Evolutionary conservation across 805 yeast genomes (phyloP).

Genomic region (Lachancea kluyveri): DNA sequence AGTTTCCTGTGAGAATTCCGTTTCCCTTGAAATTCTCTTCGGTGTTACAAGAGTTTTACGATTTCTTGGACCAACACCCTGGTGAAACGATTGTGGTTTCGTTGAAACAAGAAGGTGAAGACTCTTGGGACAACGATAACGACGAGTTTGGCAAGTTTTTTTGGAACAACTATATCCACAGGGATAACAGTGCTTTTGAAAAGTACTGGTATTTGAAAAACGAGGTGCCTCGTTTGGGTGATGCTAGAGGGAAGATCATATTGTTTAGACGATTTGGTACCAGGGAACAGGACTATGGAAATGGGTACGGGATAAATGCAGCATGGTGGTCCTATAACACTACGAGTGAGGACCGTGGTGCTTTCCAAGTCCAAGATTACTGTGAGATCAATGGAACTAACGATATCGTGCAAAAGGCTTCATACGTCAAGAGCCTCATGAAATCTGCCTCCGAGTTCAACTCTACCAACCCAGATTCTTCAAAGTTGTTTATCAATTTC

Average conservation of each 20-base stretch:
- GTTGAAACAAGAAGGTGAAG: constrained; percentile 68
- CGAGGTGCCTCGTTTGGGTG: constrained; percentile 51
- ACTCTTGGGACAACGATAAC: constrained; percentile 52
- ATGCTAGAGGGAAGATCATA: constrained; percentile 59
- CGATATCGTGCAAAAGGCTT: constrained; percentile 52
- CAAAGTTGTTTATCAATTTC: constrained; percentile 63
- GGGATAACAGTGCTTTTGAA: constrained; percentile 33
- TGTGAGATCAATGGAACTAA: constrained; percentile 51
- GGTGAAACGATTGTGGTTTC: constrained; percentile 63
- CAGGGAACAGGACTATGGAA: constrained; percentile 17
- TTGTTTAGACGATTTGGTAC: constrained; percentile 66
- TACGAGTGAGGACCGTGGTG: constrained; percentile 57
- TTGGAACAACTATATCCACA: constrained; percentile 50
- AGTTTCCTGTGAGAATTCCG: constrained; percentile 63
- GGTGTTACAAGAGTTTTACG: constrained; percentile 53
- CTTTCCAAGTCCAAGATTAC: constrained; percentile 64
- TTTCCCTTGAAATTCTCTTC: constrained; percentile 46
- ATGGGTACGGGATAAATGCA: constrained; percentile 57
- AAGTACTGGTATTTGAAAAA: constrained; percentile 56
- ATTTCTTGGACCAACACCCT: constrained; percentile 44
- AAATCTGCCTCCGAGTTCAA: constrained; percentile 47
- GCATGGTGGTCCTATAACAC: constrained; percentile 61
- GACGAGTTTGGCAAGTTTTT: constrained; percentile 62
- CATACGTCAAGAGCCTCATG: constrained; percentile 50
- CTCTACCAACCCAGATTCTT: constrained; percentile 35